These are phyloP conservation scores for Dispira simplex DNA, from an alignment of 192 early-diverging fungal species.

Conservation along the genomic window DNA sequence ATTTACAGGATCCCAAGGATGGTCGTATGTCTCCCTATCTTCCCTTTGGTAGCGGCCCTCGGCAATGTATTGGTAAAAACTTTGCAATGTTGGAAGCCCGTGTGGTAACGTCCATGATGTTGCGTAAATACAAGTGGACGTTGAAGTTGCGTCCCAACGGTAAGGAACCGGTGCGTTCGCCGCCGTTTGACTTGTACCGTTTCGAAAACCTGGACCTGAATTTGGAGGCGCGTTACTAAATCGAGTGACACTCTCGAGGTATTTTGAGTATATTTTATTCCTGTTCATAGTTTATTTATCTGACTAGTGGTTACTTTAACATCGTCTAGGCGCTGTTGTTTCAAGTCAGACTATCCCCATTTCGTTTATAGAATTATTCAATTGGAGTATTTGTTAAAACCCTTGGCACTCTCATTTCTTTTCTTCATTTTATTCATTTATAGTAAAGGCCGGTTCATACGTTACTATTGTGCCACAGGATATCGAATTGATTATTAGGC, in stretches of 20 bases:
- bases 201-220: not conserved
- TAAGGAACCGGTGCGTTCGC: not conserved
- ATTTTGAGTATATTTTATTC: no score
- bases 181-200: slow-evolving; percentile 6
- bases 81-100: slow-evolving; percentile 41
- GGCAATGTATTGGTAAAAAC: slow-evolving; percentile 45
- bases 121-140: slow-evolving; percentile 28
- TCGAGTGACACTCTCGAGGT: not conserved
- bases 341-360: no score
- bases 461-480: no score
- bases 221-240: not conserved
- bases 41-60: slow-evolving; percentile 42
- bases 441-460: no score
- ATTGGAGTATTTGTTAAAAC: no score
- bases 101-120: slow-evolving; percentile 32
- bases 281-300: no score
- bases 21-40: slow-evolving; percentile 21
- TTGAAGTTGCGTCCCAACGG: slow-evolving; percentile 7
- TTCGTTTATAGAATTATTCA: no score
- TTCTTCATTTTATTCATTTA: no score
- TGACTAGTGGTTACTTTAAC: no score
- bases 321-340: no score
- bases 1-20: slow-evolving; percentile 16
- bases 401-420: no score
- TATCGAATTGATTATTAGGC: no score